These are phyloP conservation scores for Camelina hispida DNA, from an alignment of 345 rosid species.

Conservation along the genomic window DNA sequence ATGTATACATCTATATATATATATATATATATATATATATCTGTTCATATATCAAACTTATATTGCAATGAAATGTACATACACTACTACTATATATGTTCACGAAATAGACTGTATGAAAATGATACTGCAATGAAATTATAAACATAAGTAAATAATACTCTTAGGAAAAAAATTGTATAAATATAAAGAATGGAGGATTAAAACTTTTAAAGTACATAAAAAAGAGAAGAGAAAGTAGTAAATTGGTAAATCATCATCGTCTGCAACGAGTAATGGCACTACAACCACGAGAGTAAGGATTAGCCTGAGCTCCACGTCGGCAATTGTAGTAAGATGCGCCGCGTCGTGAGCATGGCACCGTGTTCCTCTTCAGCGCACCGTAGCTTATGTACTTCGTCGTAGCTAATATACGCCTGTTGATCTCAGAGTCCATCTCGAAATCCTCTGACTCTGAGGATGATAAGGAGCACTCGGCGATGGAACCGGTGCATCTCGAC, in stretches of 20 bases:
- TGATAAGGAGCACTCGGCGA: conserved; percentile 63
- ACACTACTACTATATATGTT: no score
- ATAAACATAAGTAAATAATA: no score
- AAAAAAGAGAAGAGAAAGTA: not conserved
- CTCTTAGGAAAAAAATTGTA: no score
- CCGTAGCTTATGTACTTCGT: conserved; percentile 76
- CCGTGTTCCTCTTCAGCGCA: conserved; percentile 72
- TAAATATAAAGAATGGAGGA: conserved; percentile 7
- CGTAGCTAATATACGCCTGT: conserved; percentile 75
- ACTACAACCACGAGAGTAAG: conserved; percentile 83
- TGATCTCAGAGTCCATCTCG: conserved; percentile 76
- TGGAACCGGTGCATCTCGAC: conserved; percentile 63
- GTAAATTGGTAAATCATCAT: conserved; percentile 24
- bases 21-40: no score
- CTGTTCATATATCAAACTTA: no score
- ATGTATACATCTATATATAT: no score
- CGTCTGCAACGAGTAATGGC: conserved; percentile 75
- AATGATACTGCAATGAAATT: no score
- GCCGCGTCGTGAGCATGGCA: conserved; percentile 89
- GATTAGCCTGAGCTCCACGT: conserved; percentile 76
- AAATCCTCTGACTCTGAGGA: conserved; percentile 45
- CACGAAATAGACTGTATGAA: no score
- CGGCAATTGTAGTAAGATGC: conserved; percentile 89
- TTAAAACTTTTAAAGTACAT: not conserved
- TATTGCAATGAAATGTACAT: no score